These are phyloP conservation scores for Caloboletus inedulis DNA, from an alignment of 1,284 basidiomycete species.

Conservation along the genomic window DNA sequence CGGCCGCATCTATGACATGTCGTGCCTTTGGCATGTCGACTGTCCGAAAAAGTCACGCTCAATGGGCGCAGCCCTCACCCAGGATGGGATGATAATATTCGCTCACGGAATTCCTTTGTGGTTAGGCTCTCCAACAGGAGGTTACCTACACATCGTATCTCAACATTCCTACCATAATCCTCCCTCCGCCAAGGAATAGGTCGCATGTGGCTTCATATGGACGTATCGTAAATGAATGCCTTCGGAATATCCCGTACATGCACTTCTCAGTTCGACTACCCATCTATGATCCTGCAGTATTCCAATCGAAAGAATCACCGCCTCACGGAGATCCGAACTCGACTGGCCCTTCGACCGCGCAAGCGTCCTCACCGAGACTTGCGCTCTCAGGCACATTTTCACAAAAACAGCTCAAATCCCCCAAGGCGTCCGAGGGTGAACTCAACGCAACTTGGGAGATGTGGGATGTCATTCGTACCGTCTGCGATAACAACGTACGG, in stretches of 20 bases:
- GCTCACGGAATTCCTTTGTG: constrained; percentile 16
- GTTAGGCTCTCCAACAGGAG: constrained; percentile 89
- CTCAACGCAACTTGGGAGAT: constrained; percentile 93
- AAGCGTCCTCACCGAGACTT: constrained; percentile 37
- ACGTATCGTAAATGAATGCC: constrained; percentile 78
- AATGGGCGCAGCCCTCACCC: constrained; percentile 25
- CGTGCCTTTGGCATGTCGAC: constrained; percentile 13
- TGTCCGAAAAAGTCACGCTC: constrained; percentile 22
- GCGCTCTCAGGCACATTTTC: constrained; percentile 28
- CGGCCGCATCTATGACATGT: constrained; percentile 9
- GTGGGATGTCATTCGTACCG: constrained; percentile 90
- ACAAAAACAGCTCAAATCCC: constrained; percentile 23
- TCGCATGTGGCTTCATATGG: constrained; percentile 89
- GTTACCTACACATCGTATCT: constrained; percentile 92
- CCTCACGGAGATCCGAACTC: constrained; percentile 26
- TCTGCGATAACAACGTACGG: constrained; percentile 85
- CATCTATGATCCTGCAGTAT: constrained; percentile 71
- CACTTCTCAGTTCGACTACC: constrained; percentile 81
- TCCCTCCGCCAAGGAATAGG: constrained; percentile 88
- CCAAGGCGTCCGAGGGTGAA: constrained; percentile 50
- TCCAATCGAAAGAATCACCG: constrained; percentile 38
- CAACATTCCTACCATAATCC: constrained; percentile 78
- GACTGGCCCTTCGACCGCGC: constrained; percentile 20
- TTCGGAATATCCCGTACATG: constrained; percentile 68
- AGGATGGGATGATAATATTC: constrained; percentile 3